Evolutionary conservation across 2,329 filamentous ascomycete genomes (phyloP), one percentile per base, ranked within the genome.

Genomic region (Fusarium sp.): DNA sequence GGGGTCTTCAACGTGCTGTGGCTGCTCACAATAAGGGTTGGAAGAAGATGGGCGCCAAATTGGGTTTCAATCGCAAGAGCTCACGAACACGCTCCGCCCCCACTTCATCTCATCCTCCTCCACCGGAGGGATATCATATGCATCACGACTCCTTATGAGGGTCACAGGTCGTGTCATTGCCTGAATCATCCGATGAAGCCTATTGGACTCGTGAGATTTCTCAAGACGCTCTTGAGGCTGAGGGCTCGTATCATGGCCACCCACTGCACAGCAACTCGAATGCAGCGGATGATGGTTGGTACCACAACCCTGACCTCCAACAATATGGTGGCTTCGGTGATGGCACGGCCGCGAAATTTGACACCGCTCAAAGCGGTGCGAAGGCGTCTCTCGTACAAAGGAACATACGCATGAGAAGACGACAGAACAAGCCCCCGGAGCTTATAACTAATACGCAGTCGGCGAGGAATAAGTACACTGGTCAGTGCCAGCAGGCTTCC

Each of bases 1-100:
- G 85, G n/a, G 84, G 85, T 20, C 81, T 90, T 28, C 87, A 89
- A 55, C 85, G 87, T 63, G 87, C 88, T 20, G 84, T 89, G 56
- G 86, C 86, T 41, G 87, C 86, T 6, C 86, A 88, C 76, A 88
- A 82, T 73, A 90, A 87, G 65, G 86, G 90, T 56, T 92, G 90
- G 90, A 91, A 91, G 81, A 91, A 90, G 78, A 87, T 92, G 78
- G 87, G 90, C 24, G 89, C 87, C 12, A 91, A 90, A 74, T 81
- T 92, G 8, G 89, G 90, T 7, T 84, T 91, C 65, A 86, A 86
- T 60, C 86, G 86, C 77, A 91, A 89, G 79, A 83, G 81, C 69
- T 83, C 83, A 36, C 84, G 83, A 56, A 85, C 85, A 33, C 82
- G 84, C 35, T 82, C 82, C 31, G 82, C 83, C 3, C 80, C 84